A percentile compares a stretch with the other conserved stretches of the same genome.
These are phyloP conservation scores for Flagelloscypha sp. DNA, from an alignment of 768 basidiomycete genomes.

Conservation along the genomic window DNA sequence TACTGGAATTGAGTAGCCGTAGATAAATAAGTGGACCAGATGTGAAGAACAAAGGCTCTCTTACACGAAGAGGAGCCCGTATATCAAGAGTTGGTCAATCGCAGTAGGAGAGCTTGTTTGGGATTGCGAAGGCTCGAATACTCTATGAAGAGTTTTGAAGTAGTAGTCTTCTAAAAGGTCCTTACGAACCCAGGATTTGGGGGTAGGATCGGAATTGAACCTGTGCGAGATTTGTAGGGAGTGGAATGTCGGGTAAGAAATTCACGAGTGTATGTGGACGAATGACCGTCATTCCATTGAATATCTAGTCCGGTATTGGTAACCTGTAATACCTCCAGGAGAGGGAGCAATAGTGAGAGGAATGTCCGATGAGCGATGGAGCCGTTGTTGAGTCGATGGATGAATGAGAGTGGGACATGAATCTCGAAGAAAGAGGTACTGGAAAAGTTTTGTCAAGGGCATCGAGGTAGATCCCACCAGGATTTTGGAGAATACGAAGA, in stretches of 20 bases:
- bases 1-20: not conserved
- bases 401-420: slow-evolving; percentile 71
- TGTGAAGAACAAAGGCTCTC: too few relatives aligned
- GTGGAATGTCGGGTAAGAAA: slow-evolving; percentile 47
- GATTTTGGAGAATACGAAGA: too few relatives aligned
- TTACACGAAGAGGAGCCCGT: slow-evolving; percentile 67
- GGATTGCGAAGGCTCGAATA: slow-evolving; percentile 45
- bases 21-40: not conserved
- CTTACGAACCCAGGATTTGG: slow-evolving; percentile 38
- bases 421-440: slow-evolving; percentile 79
- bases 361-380: slow-evolving; percentile 63
- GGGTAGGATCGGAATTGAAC: slow-evolving; percentile 38
- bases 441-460: slow-evolving; percentile 40
- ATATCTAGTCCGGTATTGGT: slow-evolving; percentile 38
- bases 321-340: slow-evolving; percentile 31
- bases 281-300: slow-evolving; percentile 52
- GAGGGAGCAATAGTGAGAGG: slow-evolving; percentile 39
- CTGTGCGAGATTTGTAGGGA: too few relatives aligned
- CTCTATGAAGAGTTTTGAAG: slow-evolving; percentile 41
- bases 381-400: slow-evolving; percentile 69
- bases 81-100: slow-evolving; percentile 60
- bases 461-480: too few relatives aligned
- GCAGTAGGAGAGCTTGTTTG: slow-evolving; percentile 42
- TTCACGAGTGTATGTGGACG: slow-evolving; percentile 40
- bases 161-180: slow-evolving; percentile 26